phyloP scores from a whole-genome alignment of 805 yeast genomes.

The Hanseniaspora hatyaiensis region DNA sequence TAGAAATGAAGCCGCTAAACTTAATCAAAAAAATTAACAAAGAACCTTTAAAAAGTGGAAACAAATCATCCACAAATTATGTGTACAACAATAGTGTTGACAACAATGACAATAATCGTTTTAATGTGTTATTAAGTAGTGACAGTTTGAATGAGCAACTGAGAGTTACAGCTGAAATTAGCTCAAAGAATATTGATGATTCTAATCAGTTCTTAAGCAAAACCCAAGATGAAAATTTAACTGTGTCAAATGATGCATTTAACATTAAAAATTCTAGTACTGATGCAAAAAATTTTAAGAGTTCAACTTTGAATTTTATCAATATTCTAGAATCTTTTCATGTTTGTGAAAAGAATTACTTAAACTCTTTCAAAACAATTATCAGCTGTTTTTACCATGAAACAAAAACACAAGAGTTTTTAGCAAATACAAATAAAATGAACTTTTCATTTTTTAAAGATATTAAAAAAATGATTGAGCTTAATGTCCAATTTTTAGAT shows the following conservation, averaged over 20 bases:
- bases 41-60: background rate
- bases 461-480: conserved; percentile 31
- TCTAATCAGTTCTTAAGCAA: too few species aligned
- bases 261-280: background rate
- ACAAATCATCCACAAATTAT: background rate
- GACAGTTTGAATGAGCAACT: too few species aligned
- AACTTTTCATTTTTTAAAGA: conserved; percentile 37
- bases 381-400: conserved; percentile 29
- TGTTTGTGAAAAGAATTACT: conserved; percentile 28
- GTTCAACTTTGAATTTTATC: background rate
- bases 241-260: too few species aligned
- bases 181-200: too few species aligned
- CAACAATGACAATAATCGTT: too few species aligned
- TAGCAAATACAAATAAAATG: too few species aligned
- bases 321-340: conserved; percentile 5
- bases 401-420: too few species aligned
- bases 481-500: conserved; percentile 29
- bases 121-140: too few species aligned
- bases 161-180: too few species aligned
- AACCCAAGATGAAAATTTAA: too few species aligned
- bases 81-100: background rate
- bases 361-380: conserved; percentile 25
- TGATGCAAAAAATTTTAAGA: too few species aligned
- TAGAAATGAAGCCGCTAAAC: background rate
- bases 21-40: background rate